Base-by-base conservation (phyloP, 352 stramenopile species). In the Thalassiosira delicatula region DNA sequence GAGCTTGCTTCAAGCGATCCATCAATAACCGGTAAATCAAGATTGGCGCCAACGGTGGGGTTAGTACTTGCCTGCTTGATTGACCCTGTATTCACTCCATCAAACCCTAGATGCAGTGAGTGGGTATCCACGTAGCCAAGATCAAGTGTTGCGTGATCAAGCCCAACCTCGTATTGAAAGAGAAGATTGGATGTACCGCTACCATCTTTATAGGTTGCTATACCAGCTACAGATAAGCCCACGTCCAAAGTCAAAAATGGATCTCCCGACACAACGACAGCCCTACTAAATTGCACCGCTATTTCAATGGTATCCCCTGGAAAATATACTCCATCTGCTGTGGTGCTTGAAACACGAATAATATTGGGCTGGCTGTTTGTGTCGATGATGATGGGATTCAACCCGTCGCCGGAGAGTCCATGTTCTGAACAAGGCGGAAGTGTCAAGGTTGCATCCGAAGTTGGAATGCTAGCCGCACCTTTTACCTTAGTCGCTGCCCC, bases 51-150 rank as follows among this genome's bases (percentile, higher is more conserved):
- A 32, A 88, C 57, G 42, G 79, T 81, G 37, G 87, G 84, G 60
- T 83, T 82, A 25, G 77, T 82, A 56, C 75, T 84, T 54, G 73
- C 73, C 44, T 88, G 81, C 71, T 66, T 78, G 37, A 92, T 90
- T 0, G 56, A 81, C 5, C 84, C 84, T 59, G 29, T 40, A 11
- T 79, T 71, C 30, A 77, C 53, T 53, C 73, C 82, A 77, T 86
- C 71, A 63, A 66, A 73, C 54, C 71, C 72, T 66, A 86, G 37
- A 42, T 80, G 5, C 3, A 89, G 70, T 35, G 83, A 89, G 54
- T 91, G 74, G 25, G 57, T 42, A 71, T 90, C 84, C 27, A 83
- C 61, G 61, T 89, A 92, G 5, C 90, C 82, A 2, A 92, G 75
- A 60, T 90, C 63, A 23, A 85, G 40, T 27, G 70, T 63, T 4